Conservation (phyloP, 1,284 basidiomycete genomes). For the Ustilago tritici region DNA sequence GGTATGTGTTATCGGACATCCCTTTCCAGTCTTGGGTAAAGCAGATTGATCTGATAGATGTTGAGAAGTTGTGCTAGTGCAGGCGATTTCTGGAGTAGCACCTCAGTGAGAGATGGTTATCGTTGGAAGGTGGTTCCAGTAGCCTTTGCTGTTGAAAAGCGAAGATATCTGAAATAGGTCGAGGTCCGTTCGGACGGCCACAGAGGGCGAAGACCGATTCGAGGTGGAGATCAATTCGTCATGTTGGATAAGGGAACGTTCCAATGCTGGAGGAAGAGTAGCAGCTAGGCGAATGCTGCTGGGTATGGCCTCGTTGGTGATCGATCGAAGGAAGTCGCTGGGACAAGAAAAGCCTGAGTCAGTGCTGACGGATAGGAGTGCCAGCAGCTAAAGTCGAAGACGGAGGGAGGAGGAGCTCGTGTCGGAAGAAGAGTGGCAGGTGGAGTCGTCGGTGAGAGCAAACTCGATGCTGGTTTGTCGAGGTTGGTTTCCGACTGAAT, state of each 20-base stretch:
- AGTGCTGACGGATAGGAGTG: background rate
- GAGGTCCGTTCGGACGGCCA: slow-evolving; percentile 46
- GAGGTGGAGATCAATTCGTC: slow-evolving; percentile 36
- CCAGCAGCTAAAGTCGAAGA: background rate
- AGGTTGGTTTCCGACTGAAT: background rate
- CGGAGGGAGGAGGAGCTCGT: background rate
- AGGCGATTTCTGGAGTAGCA: background rate
- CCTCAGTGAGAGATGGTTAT: background rate
- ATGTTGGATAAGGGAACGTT: slow-evolving; percentile 17
- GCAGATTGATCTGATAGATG: background rate
- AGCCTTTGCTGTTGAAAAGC: background rate
- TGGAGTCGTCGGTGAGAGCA: background rate
- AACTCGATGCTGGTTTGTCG: background rate
- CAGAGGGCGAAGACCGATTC: slow-evolving; percentile 42
- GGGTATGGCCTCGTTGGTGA: background rate
- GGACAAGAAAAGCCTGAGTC: background rate
- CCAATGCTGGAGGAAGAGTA: slow-evolving; percentile 26
- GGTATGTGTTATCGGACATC: slow-evolving; percentile 38
- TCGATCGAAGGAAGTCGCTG: background rate
- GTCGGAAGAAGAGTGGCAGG: background rate
- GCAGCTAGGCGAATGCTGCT: slow-evolving; percentile 20
- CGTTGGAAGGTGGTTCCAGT: background rate
- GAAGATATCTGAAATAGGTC: slow-evolving; percentile 13
- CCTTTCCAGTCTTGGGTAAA: background rate
- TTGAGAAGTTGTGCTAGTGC: background rate